These are phyloP conservation scores for Thymus quinquecostatus DNA, from an alignment of 257 asterid species.

Conservation along the genomic window DNA sequence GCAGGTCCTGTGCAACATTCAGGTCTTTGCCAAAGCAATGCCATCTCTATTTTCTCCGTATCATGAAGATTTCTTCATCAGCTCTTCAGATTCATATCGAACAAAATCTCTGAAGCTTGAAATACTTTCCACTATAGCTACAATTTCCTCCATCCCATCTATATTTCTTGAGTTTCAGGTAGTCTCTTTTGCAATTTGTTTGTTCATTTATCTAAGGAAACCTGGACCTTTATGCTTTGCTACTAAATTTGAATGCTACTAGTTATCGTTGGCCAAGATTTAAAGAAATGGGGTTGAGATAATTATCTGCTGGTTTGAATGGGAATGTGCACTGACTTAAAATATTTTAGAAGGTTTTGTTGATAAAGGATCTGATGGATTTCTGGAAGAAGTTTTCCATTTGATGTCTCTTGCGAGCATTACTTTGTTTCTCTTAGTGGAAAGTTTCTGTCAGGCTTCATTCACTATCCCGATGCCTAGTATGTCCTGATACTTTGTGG, in stretches of 20 bases:
- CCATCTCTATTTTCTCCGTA: slow-evolving; percentile 75
- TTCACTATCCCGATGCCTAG: background rate
- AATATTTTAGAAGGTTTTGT: background rate
- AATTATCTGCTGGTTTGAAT: background rate
- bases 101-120: slow-evolving; percentile 88
- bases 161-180: slow-evolving; percentile 97
- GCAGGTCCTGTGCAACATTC: slow-evolving; percentile 95
- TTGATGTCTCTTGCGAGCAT: background rate
- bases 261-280: slow-evolving; percentile 4
- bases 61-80: slow-evolving; percentile 89
- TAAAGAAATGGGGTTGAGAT: background rate
- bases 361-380: slow-evolving; percentile 2
- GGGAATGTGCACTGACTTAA: background rate
- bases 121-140: slow-evolving; percentile 80
- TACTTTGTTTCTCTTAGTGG: slow-evolving; percentile 7
- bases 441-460: background rate
- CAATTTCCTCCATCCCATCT: slow-evolving; percentile 70
- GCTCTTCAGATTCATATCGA: slow-evolving; percentile 76
- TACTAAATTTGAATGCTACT: background rate
- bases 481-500: background rate
- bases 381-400: background rate
- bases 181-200: slow-evolving; percentile 26
- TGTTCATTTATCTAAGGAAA: slow-evolving; percentile 9
- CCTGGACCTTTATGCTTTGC: slow-evolving; percentile 18
- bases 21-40: slow-evolving; percentile 87